Conservation (phyloP, 148 eudicot species). For the Silene latifolia region DNA sequence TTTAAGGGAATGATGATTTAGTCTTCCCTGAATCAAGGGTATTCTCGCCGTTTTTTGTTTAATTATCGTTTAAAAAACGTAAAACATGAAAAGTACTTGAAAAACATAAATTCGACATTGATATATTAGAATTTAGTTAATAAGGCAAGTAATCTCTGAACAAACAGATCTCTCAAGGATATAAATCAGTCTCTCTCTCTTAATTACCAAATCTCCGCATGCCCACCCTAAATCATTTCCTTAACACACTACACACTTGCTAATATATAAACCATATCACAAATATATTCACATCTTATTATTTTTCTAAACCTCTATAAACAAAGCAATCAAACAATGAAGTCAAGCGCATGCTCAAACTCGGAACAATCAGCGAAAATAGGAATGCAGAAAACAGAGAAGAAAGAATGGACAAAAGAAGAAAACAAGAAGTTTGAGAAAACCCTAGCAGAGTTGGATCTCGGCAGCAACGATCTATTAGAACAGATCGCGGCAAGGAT, state of each 20-base stretch:
- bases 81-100: background rate
- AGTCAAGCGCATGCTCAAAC: constrained; percentile 8
- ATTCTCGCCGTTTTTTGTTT: too few relatives aligned
- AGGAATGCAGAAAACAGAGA: background rate
- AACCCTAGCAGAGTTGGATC: constrained; percentile 7
- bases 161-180: background rate
- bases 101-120: too few relatives aligned
- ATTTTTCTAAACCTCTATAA: background rate
- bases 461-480: background rate
- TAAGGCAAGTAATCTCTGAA: too few relatives aligned
- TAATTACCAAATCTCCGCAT: background rate
- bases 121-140: too few relatives aligned
- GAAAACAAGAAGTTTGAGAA: constrained; percentile 19
- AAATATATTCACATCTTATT: background rate
- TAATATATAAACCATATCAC: background rate
- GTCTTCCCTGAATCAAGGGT: too few relatives aligned
- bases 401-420: constrained; percentile 16
- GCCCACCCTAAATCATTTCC: background rate
- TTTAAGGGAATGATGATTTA: background rate
- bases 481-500: constrained; percentile 15
- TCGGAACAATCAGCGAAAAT: background rate
- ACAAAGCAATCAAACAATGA: background rate
- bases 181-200: background rate
- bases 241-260: background rate
- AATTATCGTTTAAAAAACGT: too few relatives aligned